Base-by-base conservation (phyloP, 371 early-diverging fungal species). In the Rhizopus arrhizus region DNA sequence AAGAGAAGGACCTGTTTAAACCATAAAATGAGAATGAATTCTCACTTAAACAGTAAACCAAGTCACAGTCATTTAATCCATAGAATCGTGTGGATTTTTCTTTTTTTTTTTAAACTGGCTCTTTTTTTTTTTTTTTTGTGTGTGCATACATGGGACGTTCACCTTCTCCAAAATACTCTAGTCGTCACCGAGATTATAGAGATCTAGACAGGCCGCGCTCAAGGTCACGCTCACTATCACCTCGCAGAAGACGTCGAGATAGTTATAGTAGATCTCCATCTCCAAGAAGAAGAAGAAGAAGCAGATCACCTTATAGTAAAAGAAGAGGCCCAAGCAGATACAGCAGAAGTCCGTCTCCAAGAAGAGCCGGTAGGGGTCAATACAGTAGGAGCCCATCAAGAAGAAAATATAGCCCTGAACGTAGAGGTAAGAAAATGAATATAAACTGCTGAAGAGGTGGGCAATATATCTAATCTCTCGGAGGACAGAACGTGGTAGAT, bases 161-260 rank as follows among this genome's bases (percentile, higher is more conserved):
- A 31, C 72, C 74, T 42, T 75, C 80, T n/a, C 78, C 75, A 8
- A 51, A 65, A 58, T 49, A 62, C 53, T 36, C 55, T n/a, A 54
- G 66, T 45, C 50, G 65, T 38, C 64, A 60, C 12, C 51, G 71
- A 40, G 72, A 72, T 12, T 80, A 80, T n/a, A 73, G 74, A 50
- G 80, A 80, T 35, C 56, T 73, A 8, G 80, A 80, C 16, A 53
- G 43, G 2, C 75, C 80, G 12, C 62, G 68, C 33, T 62, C 70
- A 6, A 61, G 66, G 15, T 76, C 76, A 10, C 62, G 73, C 5
- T 69, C 73, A 5, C 56, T 45, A 32, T 63, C 71, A 38, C 66
- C 64, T 15, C 38, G 52, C 10, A 40, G 57, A 43, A 59, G 68
- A 45, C 61, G 64, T 22, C 56, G 69, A 47, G 59, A 62, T 41